These are phyloP conservation scores for Lepiota venenata DNA, from an alignment of 768 basidiomycete genomes.

Conservation along the genomic window DNA sequence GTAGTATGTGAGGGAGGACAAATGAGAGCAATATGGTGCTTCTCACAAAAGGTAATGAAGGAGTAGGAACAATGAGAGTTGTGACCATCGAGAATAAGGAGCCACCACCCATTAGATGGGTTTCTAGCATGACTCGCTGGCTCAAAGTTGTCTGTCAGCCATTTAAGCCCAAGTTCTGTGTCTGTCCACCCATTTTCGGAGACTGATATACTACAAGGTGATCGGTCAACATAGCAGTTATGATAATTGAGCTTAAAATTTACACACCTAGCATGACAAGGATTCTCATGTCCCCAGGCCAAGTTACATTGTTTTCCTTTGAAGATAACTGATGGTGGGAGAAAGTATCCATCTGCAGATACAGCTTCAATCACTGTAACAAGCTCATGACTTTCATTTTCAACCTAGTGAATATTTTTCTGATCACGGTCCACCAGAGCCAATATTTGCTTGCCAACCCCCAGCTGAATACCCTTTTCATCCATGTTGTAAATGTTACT, in stretches of 20 bases:
- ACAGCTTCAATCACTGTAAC: conserved; percentile 42
- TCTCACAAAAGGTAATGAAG: conserved; percentile 24
- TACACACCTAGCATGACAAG: conserved; percentile 25
- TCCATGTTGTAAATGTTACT: too few relatives aligned
- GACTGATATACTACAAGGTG: conserved; percentile 27
- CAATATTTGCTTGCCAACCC: too few relatives aligned
- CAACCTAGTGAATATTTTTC: too few relatives aligned
- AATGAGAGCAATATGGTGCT: conserved; percentile 26
- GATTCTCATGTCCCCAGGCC: conserved; percentile 22
- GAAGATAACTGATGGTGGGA: conserved; percentile 36
- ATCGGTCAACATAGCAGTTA: too few relatives aligned
- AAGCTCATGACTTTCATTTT: too few relatives aligned
- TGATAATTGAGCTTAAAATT: too few relatives aligned
- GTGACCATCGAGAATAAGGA: conserved; percentile 39
- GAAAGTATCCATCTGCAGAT: conserved; percentile 33
- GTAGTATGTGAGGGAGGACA: too few relatives aligned
- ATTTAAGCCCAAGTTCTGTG: conserved; percentile 23
- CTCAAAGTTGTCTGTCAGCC: conserved; percentile 31
- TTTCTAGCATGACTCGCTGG: conserved; percentile 18
- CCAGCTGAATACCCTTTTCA: too few relatives aligned
- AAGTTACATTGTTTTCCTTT: conserved; percentile 20
- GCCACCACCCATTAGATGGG: too few relatives aligned
- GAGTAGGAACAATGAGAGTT: conserved; percentile 28
- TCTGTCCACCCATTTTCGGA: conserved; percentile 40
- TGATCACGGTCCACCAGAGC: too few relatives aligned